These are phyloP conservation scores for Brasenia schreberi DNA, from an alignment of 164 flowering plant species.

Conservation along the genomic window DNA sequence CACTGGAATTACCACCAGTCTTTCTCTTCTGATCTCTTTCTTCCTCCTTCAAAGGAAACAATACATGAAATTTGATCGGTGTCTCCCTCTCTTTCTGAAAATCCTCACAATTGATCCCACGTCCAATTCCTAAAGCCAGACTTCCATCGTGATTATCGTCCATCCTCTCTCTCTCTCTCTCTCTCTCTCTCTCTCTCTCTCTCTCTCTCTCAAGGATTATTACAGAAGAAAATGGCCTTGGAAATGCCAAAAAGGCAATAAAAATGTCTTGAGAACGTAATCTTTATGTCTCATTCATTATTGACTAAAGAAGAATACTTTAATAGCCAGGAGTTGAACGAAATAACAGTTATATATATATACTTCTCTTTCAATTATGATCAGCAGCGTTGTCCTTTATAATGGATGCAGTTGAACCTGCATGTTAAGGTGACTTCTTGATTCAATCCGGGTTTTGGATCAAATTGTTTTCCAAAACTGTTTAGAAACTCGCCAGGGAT, in stretches of 20 bases:
- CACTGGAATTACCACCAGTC: conserved; percentile 1
- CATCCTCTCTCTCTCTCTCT: background rate
- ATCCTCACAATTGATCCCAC: background rate
- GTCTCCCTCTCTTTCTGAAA: background rate
- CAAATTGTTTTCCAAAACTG: too few relatives aligned
- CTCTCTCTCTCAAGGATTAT: too few relatives aligned
- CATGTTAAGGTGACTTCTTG: too few relatives aligned
- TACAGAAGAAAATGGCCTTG: background rate
- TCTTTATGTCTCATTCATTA: background rate
- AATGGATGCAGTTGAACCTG: too few relatives aligned
- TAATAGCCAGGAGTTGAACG: background rate
- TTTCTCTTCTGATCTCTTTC: conserved; percentile 1
- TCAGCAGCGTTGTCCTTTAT: background rate
- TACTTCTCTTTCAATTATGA: background rate
- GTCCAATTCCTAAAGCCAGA: conserved; percentile 10
- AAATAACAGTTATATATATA: too few relatives aligned
- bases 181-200: too few relatives aligned
- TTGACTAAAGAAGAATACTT: background rate
- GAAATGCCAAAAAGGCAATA: background rate
- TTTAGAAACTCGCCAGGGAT: too few relatives aligned
- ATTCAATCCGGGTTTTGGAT: too few relatives aligned
- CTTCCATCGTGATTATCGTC: conserved; percentile 7
- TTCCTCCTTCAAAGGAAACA: conserved; percentile 9
- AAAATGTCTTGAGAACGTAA: background rate
- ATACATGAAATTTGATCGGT: conserved; percentile 6